These are phyloP conservation scores for Saturnispora silvae DNA, from an alignment of 805 yeast genomes.

Conservation along the genomic window DNA sequence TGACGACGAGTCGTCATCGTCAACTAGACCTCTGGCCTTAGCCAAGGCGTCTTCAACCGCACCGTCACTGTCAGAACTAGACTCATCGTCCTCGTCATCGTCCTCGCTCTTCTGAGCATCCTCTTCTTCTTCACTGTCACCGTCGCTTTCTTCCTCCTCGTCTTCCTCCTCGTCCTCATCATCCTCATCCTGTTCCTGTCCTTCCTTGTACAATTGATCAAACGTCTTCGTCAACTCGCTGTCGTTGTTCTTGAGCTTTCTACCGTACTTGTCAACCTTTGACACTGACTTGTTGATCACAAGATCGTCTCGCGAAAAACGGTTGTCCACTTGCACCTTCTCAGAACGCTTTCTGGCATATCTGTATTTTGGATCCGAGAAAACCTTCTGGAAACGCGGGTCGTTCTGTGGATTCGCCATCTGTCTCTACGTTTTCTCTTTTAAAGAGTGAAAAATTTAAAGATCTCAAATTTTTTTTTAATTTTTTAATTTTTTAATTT, in stretches of 20 bases:
- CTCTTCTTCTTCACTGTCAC: constrained; percentile 25
- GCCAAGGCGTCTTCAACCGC: constrained; percentile 11
- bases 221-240: constrained; percentile 21
- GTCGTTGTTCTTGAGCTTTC: constrained; percentile 39
- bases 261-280: constrained; percentile 79
- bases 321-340: constrained; percentile 71
- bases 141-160: constrained; percentile 25
- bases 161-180: constrained; percentile 22
- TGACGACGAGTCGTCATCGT: background rate
- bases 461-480: background rate
- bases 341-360: constrained; percentile 58
- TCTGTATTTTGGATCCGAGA: constrained; percentile 81
- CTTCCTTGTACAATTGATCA: constrained; percentile 52
- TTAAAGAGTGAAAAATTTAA: background rate
- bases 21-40: background rate
- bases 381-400: constrained; percentile 67
- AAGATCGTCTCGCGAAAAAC: constrained; percentile 64
- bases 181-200: constrained; percentile 24
- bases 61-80: constrained; percentile 4
- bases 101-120: constrained; percentile 21
- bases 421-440: background rate
- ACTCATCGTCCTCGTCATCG: constrained; percentile 24
- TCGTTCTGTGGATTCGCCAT: constrained; percentile 30
- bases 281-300: constrained; percentile 40
- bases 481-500: background rate